These are phyloP conservation scores for Rhizophora mangle DNA, from an alignment of 345 rosid genomes.

Conservation along the genomic window DNA sequence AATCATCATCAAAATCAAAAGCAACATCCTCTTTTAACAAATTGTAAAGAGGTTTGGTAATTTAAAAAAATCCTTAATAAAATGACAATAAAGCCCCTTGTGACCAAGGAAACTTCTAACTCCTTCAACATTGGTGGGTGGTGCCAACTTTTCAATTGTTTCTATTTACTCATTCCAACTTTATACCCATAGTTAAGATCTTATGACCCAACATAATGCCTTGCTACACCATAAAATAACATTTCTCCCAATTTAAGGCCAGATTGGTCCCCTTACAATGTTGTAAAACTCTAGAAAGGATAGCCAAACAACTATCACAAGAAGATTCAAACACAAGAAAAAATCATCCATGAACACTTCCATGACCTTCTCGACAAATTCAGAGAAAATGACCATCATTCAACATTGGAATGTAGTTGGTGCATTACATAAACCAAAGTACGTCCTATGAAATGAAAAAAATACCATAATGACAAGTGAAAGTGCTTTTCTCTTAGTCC, in stretches of 20 bases:
- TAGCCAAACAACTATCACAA: not conserved
- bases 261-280: not conserved
- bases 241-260: not conserved
- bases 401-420: not conserved
- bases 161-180: too few relatives aligned
- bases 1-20: not conserved
- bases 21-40: too few relatives aligned
- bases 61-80: not conserved
- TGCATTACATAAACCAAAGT: too few relatives aligned
- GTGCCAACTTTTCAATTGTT: too few relatives aligned
- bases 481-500: too few relatives aligned
- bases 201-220: too few relatives aligned
- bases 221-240: not conserved
- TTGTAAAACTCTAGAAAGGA: not conserved
- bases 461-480: too few relatives aligned
- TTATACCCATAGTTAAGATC: too few relatives aligned
- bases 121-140: too few relatives aligned
- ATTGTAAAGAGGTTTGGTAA: not conserved
- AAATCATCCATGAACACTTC: conserved; percentile 5
- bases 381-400: not conserved
- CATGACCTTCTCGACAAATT: not conserved
- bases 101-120: not conserved
- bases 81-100: not conserved
- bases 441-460: too few relatives aligned
- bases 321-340: not conserved